Conservation (phyloP, 495 filamentous ascomycete species). For the Hypoxylon lenormandii region DNA sequence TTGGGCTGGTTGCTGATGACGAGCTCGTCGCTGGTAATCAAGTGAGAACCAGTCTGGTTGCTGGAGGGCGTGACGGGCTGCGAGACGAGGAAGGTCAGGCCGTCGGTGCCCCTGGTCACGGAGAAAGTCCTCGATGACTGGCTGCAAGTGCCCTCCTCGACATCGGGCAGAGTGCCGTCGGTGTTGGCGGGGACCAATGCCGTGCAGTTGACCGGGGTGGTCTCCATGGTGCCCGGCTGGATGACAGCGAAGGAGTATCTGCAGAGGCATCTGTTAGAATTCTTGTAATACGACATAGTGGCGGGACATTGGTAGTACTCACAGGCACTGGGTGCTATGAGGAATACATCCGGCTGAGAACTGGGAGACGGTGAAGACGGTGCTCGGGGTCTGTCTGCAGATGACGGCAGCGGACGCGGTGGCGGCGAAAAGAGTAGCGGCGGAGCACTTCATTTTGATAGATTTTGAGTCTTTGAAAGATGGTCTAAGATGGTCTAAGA, state of each 20-base stretch:
- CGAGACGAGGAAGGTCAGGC: constrained; percentile 40
- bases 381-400: constrained; percentile 22
- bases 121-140: constrained; percentile 46
- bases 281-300: neutral
- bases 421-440: constrained; percentile 14
- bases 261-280: constrained; percentile 5
- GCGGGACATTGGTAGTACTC: neutral
- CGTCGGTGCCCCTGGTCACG: constrained; percentile 26
- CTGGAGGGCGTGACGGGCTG: constrained; percentile 46
- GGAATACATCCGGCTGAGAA: constrained; percentile 50
- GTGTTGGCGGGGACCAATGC: constrained; percentile 27
- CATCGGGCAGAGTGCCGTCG: constrained; percentile 42
- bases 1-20: constrained; percentile 28
- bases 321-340: constrained; percentile 52
- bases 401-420: constrained; percentile 37
- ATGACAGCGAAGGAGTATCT: constrained; percentile 47
- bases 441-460: constrained; percentile 32
- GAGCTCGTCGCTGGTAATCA: constrained; percentile 40
- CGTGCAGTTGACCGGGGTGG: constrained; percentile 40
- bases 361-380: constrained; percentile 43
- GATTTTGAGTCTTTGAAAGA: constrained; percentile 2
- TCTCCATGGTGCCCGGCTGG: constrained; percentile 49
- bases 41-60: constrained; percentile 43
- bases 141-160: constrained; percentile 42
- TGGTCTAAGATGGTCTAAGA: neutral